Percentiles rank a stretch among this genome's conserved stretches.
phyloP scores from a whole-genome alignment of 495 filamentous ascomycete species.

The Lasiosphaeria miniovina region DNA sequence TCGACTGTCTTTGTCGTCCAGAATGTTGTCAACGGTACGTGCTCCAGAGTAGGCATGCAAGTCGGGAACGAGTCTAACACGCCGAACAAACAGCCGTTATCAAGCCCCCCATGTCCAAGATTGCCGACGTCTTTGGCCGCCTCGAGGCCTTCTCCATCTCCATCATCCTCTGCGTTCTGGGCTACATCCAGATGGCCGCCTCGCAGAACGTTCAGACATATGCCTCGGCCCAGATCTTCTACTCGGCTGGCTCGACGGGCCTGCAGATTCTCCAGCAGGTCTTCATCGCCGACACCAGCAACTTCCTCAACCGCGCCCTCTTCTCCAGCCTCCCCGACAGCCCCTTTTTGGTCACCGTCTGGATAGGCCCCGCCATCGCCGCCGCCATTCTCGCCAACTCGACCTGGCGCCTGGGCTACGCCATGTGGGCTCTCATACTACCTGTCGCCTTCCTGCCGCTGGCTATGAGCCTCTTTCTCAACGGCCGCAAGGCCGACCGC shows the following conservation, averaged over 20 bases:
- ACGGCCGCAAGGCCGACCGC: constrained; percentile 52
- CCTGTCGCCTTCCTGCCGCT: constrained; percentile 54
- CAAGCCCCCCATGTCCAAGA: constrained; percentile 44
- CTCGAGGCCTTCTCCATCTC: constrained; percentile 39
- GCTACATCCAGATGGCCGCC: constrained; percentile 39
- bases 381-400: constrained; percentile 39
- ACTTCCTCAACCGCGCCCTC: constrained; percentile 59
- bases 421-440: constrained; percentile 56
- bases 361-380: constrained; percentile 47
- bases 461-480: constrained; percentile 49
- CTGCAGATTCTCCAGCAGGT: constrained; percentile 57
- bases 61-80: constrained; percentile 1
- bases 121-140: constrained; percentile 44
- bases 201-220: constrained; percentile 39
- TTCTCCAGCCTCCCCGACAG: constrained; percentile 57
- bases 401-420: constrained; percentile 63
- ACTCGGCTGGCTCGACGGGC: constrained; percentile 46
- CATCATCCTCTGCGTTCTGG: constrained; percentile 34
- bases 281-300: constrained; percentile 65
- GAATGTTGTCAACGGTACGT: constrained; percentile 46
- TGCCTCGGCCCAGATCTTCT: constrained; percentile 48
- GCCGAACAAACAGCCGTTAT: constrained; percentile 30
- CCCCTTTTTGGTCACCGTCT: constrained; percentile 61
- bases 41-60: background rate
- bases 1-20: constrained; percentile 56